Evolutionary conservation across 495 filamentous ascomycete species (phyloP), one percentile per base, ranked within the genome.

Genomic region (Penicillium verhagenii): DNA sequence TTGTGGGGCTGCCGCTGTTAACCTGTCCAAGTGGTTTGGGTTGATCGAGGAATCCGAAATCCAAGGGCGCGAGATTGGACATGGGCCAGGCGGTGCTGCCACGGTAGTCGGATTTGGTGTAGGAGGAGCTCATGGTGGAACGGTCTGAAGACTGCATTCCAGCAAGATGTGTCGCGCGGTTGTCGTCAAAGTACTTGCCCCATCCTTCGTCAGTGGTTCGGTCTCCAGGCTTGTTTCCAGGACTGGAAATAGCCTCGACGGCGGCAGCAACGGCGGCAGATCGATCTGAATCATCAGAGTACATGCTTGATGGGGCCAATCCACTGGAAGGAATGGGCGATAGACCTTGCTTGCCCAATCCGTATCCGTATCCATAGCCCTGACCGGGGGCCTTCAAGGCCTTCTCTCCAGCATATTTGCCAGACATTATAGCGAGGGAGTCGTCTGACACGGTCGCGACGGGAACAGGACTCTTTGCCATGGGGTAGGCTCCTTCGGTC

Each of bases 1-100:
- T 80, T 3, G 84, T 89, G 4, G 88, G 89, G 57, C 86, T 91
- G 33, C 79, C 81, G 13, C 81, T 86, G 31, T 75, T 65, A 5
- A 92, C 88, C 63, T 79, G 44, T 59, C 78, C 59, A 68, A 82
- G 53, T 50, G 76, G 64, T 47, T 69, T 67, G 11, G 72, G 76
- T 48, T 69, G 57, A 25, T 77, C 71, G 16, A 78, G 59, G 62
- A 72, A 71, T 16, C 60, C 67, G 21, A 72, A 61, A 29, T 74
- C 70, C 21, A 75, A 50, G 0, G 72, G 70, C 0, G 71, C 59
- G 29, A 72, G 58, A 9, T 61, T 69, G 14, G 63, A 56, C 52
- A 68, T 70, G 2, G 74, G 73, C 74, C 74, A 79, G 21, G 62
- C 64, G 45, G 69, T 77, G 24, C 72, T 77, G 16, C 68, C 61